Conservation (phyloP, 352 stramenopile genomes). For the Phytophthora colocasiae region DNA sequence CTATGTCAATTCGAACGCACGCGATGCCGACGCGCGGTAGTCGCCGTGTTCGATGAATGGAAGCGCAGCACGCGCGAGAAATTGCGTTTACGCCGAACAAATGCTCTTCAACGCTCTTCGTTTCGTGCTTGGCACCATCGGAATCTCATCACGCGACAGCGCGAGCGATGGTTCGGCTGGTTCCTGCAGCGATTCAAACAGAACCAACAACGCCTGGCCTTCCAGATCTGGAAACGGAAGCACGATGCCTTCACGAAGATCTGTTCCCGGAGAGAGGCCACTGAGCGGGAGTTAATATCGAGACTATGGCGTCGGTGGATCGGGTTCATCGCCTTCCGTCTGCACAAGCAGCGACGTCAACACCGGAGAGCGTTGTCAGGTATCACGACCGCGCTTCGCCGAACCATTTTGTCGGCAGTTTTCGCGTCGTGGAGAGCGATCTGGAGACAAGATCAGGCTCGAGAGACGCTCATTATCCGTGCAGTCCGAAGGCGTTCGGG, state of each 20-base stretch:
- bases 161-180: conserved; percentile 12
- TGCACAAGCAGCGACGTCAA: conserved; percentile 19
- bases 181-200: conserved; percentile 16
- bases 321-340: conserved; percentile 20
- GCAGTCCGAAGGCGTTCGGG: conserved; percentile 1
- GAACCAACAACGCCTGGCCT: conserved; percentile 19
- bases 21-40: background rate
- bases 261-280: background rate
- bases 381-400: conserved; percentile 8
- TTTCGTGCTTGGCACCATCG: conserved; percentile 22
- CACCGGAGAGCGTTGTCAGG: conserved; percentile 13
- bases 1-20: conserved; percentile 8
- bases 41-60: conserved; percentile 16
- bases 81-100: conserved; percentile 6
- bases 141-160: conserved; percentile 5
- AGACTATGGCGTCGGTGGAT: conserved; percentile 40
- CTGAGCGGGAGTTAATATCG: conserved; percentile 22
- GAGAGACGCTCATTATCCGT: conserved; percentile 6
- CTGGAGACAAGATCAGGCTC: conserved; percentile 2
- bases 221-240: conserved; percentile 33
- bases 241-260: conserved; percentile 10
- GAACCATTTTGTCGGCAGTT: conserved; percentile 15
- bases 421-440: conserved; percentile 32
- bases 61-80: conserved; percentile 7
- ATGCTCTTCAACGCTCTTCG: conserved; percentile 16